These are phyloP conservation scores for Rhodotorula glutinis DNA, from an alignment of 1,284 basidiomycete species.

Conservation along the genomic window DNA sequence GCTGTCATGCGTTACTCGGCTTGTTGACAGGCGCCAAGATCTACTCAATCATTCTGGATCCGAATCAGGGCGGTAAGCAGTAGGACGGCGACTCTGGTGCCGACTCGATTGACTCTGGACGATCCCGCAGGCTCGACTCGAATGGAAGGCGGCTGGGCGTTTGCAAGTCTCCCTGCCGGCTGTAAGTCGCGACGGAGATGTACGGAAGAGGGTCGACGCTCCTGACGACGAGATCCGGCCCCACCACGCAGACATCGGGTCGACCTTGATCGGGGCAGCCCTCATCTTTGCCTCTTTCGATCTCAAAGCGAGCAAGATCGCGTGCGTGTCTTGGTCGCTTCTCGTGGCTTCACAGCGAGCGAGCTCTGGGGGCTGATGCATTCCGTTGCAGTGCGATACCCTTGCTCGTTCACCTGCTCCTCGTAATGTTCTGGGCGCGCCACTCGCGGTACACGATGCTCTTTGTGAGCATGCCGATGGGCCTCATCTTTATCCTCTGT, in stretches of 20 bases:
- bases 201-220: too few species aligned
- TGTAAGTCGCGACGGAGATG: slow-evolving; percentile 2
- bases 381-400: slow-evolving; percentile 15
- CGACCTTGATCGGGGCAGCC: slow-evolving; percentile 21
- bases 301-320: slow-evolving; percentile 30
- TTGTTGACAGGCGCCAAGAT: slow-evolving; percentile 18
- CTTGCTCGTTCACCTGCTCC: slow-evolving; percentile 6
- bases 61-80: slow-evolving; percentile 30
- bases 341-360: too few species aligned
- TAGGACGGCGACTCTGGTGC: slow-evolving; percentile 5
- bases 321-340: background rate
- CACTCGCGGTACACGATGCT: slow-evolving; percentile 26
- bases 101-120: slow-evolving; percentile 2
- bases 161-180: slow-evolving; percentile 16
- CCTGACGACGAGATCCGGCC: background rate
- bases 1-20: slow-evolving; percentile 16
- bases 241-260: slow-evolving; percentile 24
- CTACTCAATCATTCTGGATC: slow-evolving; percentile 26
- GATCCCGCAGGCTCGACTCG: slow-evolving; percentile 1
- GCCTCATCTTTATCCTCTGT: slow-evolving; percentile 20
- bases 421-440: slow-evolving; percentile 23
- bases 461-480: slow-evolving; percentile 9
- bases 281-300: slow-evolving; percentile 34
- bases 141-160: slow-evolving; percentile 25
- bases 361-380: background rate